phyloP scores from a whole-genome alignment of 2,329 filamentous ascomycete species.

The Claviceps fusiformis region DNA sequence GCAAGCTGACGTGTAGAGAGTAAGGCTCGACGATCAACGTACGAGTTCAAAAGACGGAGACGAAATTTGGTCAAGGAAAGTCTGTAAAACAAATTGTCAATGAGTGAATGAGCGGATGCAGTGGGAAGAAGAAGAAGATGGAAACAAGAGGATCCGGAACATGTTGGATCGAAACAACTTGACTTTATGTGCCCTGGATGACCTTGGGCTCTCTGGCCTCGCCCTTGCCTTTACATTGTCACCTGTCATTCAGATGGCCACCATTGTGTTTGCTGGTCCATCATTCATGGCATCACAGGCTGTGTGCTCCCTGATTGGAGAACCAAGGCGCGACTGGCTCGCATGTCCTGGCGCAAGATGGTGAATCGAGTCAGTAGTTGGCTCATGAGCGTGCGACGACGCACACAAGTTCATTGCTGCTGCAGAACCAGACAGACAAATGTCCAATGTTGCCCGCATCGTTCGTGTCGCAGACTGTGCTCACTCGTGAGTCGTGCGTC shows the following conservation, averaged over 20 bases:
- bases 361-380: neutral
- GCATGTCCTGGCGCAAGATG: neutral
- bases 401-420: neutral
- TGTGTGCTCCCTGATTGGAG: neutral
- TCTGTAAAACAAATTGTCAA: neutral
- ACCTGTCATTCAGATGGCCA: neutral
- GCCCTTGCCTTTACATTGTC: neutral
- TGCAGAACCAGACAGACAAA: too few species aligned
- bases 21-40: neutral
- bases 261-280: neutral
- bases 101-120: neutral
- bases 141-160: neutral
- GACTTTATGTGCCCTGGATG: neutral
- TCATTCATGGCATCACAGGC: neutral
- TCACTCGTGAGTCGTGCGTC: too few species aligned
- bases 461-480: neutral
- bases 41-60: neutral
- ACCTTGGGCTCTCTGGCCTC: neutral
- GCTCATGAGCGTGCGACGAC: neutral
- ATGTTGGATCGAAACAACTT: neutral
- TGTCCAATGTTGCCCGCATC: neutral
- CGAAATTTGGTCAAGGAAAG: neutral
- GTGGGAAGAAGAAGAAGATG: neutral
- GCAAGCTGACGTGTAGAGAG: neutral
- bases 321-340: neutral